phyloP scores from a whole-genome alignment of 805 yeast species.

The Ogataea henricii region DNA sequence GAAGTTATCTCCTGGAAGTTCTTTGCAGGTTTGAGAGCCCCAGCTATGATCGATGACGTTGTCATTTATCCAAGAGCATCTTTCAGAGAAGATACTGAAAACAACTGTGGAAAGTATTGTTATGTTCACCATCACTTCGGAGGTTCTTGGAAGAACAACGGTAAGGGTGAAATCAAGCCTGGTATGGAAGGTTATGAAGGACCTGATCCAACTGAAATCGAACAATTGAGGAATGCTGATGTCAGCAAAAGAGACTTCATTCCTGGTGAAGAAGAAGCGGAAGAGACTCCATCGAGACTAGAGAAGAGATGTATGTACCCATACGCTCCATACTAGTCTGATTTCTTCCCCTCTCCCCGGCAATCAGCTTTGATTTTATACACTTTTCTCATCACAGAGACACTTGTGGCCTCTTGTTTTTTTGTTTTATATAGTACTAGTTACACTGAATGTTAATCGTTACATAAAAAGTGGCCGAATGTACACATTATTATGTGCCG shows the following conservation, averaged over 20 bases:
- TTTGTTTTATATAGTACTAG: not conserved
- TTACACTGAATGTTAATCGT: not conserved
- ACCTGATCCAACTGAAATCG: slow-evolving; percentile 25
- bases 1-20: slow-evolving; percentile 36
- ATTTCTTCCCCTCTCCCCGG: no score
- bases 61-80: slow-evolving; percentile 37
- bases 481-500: no score
- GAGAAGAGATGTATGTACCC: slow-evolving; percentile 27
- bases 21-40: slow-evolving; percentile 36
- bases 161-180: slow-evolving; percentile 39
- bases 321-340: slow-evolving; percentile 22
- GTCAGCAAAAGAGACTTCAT: slow-evolving; percentile 20
- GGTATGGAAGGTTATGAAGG: slow-evolving; percentile 31
- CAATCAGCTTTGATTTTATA: slow-evolving; percentile 2
- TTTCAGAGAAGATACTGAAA: slow-evolving; percentile 37
- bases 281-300: slow-evolving; percentile 14
- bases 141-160: slow-evolving; percentile 40
- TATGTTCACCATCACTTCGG: slow-evolving; percentile 38
- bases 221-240: slow-evolving; percentile 16
- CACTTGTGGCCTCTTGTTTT: slow-evolving; percentile 2
- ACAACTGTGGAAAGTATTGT: slow-evolving; percentile 39
- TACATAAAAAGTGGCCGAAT: not conserved
- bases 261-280: slow-evolving; percentile 12
- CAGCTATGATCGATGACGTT: slow-evolving; percentile 38
- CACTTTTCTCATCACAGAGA: slow-evolving; percentile 1